Evolutionary conservation across 805 yeast species (phyloP).

Genomic region (Sporopachydermia quercuum): DNA sequence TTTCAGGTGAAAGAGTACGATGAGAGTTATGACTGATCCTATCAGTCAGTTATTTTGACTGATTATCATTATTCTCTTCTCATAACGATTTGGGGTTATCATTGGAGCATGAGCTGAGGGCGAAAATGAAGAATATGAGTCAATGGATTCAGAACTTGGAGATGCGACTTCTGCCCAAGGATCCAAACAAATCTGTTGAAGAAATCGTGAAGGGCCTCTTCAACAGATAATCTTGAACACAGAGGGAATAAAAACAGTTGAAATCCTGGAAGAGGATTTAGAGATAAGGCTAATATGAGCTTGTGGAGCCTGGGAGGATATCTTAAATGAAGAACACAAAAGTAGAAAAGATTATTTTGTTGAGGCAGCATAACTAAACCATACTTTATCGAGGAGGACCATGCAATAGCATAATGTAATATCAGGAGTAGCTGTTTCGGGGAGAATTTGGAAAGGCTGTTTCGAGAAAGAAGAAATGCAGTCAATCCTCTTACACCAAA

Average conservation of each 20-base stretch:
- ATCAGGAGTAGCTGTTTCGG: slow-evolving; percentile 1
- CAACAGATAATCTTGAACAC: background rate
- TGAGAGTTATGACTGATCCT: slow-evolving; percentile 1
- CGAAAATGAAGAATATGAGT: background rate
- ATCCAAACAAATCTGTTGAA: background rate
- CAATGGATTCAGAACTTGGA: slow-evolving; percentile 1
- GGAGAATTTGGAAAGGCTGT: background rate
- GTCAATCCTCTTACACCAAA: slow-evolving; percentile 1
- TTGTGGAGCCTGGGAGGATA: slow-evolving; percentile 1
- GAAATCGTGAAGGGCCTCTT: slow-evolving; percentile 1
- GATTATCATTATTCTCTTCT: background rate
- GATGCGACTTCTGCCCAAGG: background rate
- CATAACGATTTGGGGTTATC: slow-evolving; percentile 1
- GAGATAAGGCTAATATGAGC: background rate
- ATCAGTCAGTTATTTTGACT: background rate
- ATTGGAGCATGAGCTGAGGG: background rate
- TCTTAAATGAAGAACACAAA: background rate
- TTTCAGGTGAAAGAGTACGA: slow-evolving; percentile 1
- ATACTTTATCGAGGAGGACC: background rate
- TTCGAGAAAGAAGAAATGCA: background rate
- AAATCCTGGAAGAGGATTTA: background rate
- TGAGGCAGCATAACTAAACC: background rate
- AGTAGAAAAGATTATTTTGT: background rate
- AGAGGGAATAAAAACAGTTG: background rate
- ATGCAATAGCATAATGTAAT: slow-evolving; percentile 1